A percentile compares a stretch with the other conserved stretches of the same genome.
Conservation (phyloP, 2,329 filamentous ascomycete genomes). For the Aspergillus pseudoterreus region DNA sequence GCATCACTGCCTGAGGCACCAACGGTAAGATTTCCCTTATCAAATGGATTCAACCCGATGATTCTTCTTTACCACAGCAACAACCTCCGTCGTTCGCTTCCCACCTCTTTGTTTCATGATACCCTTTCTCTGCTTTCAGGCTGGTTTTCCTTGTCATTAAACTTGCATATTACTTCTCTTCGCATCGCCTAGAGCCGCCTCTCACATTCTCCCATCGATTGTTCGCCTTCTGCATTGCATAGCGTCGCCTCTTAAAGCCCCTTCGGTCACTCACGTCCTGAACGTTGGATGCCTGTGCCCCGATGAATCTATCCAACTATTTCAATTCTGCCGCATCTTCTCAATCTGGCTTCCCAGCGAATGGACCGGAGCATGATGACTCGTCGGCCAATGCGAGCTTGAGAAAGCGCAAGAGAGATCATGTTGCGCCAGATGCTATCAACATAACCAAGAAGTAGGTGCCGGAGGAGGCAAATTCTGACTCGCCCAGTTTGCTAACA, state of each 20-base stretch:
- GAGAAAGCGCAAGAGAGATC: constrained; percentile 27
- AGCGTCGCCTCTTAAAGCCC: background rate
- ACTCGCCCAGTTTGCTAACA: background rate
- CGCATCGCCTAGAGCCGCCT: no score
- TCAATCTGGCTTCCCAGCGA: constrained; percentile 8
- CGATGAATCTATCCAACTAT: constrained; percentile 4
- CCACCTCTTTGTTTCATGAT: no score
- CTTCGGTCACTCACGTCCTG: background rate
- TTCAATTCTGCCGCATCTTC: background rate
- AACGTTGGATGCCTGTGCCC: background rate
- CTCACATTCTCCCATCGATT: no score
- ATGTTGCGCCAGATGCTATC: constrained; percentile 9
- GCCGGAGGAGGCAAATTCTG: background rate
- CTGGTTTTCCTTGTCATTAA: no score
- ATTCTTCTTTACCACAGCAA: no score
- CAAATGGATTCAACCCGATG: no score
- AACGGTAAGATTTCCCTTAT: no score
- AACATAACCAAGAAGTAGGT: constrained; percentile 5
- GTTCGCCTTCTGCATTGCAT: no score
- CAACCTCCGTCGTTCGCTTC: no score
- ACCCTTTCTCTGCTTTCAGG: no score
- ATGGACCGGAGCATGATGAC: constrained; percentile 8
- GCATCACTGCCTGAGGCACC: no score
- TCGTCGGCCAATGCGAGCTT: constrained; percentile 6
- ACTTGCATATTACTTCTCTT: no score